Evolutionary conservation across 768 basidiomycete species (phyloP).

Genomic region (Tricholoma flavovirens): DNA sequence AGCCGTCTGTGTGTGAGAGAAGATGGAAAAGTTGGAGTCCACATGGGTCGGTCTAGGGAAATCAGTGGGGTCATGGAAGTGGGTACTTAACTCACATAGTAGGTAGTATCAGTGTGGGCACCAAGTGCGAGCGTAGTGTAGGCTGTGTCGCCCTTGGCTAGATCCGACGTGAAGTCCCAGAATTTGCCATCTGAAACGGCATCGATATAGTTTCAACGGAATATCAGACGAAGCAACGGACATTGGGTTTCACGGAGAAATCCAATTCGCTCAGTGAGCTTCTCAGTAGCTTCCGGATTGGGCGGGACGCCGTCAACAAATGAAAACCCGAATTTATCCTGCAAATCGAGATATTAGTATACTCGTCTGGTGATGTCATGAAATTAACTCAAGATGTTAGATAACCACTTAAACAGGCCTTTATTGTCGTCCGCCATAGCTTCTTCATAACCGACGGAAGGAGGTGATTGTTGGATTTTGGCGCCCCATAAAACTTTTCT

Average conservation of each 20-base stretch:
- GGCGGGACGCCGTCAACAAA: slow-evolving; percentile 78
- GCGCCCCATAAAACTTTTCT: slow-evolving; percentile 81
- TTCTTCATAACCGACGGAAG: slow-evolving; percentile 66
- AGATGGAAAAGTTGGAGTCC: slow-evolving; percentile 97
- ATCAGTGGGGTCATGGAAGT: background rate
- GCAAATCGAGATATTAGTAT: background rate
- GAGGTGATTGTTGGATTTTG: slow-evolving; percentile 68
- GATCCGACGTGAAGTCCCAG: slow-evolving; percentile 94
- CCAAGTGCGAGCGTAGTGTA: slow-evolving; percentile 86
- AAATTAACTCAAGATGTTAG: slow-evolving; percentile 59
- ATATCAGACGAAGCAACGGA: slow-evolving; percentile 12
- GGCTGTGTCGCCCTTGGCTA: slow-evolving; percentile 88
- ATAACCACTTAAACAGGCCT: slow-evolving; percentile 77
- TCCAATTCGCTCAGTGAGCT: slow-evolving; percentile 67
- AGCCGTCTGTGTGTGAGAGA: slow-evolving; percentile 73
- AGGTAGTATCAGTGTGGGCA: slow-evolving; percentile 71
- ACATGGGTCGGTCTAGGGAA: slow-evolving; percentile 75
- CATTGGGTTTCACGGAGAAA: slow-evolving; percentile 84
- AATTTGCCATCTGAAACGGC: slow-evolving; percentile 72
- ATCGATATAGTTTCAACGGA: slow-evolving; percentile 1
- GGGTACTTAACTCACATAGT: slow-evolving; percentile 45
- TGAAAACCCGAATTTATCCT: slow-evolving; percentile 89
- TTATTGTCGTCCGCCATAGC: slow-evolving; percentile 60
- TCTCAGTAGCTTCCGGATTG: slow-evolving; percentile 81
- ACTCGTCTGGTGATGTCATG: background rate